Percentiles rank a stretch among this genome's conserved stretches.
Conservation (phyloP, 1,139 yeast genomes). For the Kluyveromyces sp. region DNA sequence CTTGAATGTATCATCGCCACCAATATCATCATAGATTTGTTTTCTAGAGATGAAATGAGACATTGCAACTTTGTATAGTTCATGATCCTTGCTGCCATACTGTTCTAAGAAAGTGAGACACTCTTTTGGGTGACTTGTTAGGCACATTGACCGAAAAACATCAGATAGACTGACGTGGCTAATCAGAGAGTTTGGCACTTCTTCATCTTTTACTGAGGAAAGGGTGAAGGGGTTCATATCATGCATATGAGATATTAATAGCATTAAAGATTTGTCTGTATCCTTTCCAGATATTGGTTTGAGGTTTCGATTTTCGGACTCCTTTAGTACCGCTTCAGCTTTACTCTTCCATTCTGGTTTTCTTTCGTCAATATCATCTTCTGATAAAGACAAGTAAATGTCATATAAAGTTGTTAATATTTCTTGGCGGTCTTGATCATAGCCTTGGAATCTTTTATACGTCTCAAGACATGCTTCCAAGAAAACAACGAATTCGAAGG, state of each 20-base stretch:
- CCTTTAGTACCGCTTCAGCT: constrained; percentile 47
- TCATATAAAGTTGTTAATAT: constrained; percentile 74
- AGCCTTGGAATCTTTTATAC: constrained; percentile 69
- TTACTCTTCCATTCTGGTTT: constrained; percentile 52
- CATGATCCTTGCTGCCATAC: constrained; percentile 56
- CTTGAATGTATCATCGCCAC: constrained; percentile 42
- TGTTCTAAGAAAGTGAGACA: constrained; percentile 51
- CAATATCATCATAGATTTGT: constrained; percentile 45
- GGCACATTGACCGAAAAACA: constrained; percentile 54
- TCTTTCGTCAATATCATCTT: constrained; percentile 32
- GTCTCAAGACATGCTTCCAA: constrained; percentile 84
- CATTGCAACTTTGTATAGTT: constrained; percentile 59
- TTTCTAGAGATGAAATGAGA: constrained; percentile 56
- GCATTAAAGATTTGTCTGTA: constrained; percentile 52
- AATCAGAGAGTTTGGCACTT: constrained; percentile 14
- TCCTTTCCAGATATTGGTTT: constrained; percentile 9
- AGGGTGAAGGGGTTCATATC: constrained; percentile 32
- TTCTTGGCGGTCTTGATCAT: constrained; percentile 59
- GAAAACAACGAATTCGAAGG: constrained; percentile 86
- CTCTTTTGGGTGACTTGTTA: constrained; percentile 49
- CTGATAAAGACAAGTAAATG: constrained; percentile 61
- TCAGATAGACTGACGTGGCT: constrained; percentile 42
- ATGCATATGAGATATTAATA: constrained; percentile 61
- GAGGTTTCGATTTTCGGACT: constrained; percentile 30
- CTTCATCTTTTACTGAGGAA: constrained; percentile 40